Percentiles rank a stretch among this genome's conserved stretches.
Conservation (phyloP, 805 yeast genomes). For the Brettanomyces bruxellensis region DNA sequence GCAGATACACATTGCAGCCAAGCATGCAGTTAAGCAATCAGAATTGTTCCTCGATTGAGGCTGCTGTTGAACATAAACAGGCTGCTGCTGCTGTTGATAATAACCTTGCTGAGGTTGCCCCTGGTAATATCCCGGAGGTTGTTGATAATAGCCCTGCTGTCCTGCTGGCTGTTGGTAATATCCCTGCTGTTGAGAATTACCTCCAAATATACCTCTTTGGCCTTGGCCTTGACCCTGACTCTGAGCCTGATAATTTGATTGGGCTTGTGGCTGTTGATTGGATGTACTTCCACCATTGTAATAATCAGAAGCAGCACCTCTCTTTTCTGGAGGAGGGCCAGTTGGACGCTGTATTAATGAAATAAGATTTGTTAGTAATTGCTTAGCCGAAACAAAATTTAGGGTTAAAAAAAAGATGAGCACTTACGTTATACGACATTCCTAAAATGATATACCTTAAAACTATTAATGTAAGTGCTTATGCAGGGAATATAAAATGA, state of each 20-base stretch:
- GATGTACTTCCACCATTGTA: slow-evolving; percentile 6
- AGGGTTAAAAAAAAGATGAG: background rate
- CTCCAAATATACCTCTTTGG: slow-evolving; percentile 8
- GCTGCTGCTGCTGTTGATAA: slow-evolving; percentile 35
- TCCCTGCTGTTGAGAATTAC: slow-evolving; percentile 11
- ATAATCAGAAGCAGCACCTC: slow-evolving; percentile 13
- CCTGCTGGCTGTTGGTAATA: slow-evolving; percentile 23
- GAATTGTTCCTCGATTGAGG: slow-evolving; percentile 28
- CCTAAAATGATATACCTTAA: background rate
- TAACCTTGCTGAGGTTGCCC: slow-evolving; percentile 22
- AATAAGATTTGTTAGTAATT: slow-evolving; percentile 1
- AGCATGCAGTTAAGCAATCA: slow-evolving; percentile 43
- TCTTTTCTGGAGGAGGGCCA: slow-evolving; percentile 6
- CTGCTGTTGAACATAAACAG: slow-evolving; percentile 44
- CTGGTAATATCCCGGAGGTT: slow-evolving; percentile 20
- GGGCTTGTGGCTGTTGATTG: slow-evolving; percentile 3
- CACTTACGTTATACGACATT: background rate
- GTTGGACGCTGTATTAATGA: slow-evolving; percentile 2
- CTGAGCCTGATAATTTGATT: slow-evolving; percentile 5
- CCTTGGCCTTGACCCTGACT: slow-evolving; percentile 22
- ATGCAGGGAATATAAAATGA: no score
- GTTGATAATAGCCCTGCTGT: slow-evolving; percentile 22
- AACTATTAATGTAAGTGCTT: no score
- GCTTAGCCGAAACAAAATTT: background rate
- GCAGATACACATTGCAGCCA: slow-evolving; percentile 48